Base-by-base conservation (phyloP, 768 basidiomycete genomes). In the Sistotremastrum suecicum region DNA sequence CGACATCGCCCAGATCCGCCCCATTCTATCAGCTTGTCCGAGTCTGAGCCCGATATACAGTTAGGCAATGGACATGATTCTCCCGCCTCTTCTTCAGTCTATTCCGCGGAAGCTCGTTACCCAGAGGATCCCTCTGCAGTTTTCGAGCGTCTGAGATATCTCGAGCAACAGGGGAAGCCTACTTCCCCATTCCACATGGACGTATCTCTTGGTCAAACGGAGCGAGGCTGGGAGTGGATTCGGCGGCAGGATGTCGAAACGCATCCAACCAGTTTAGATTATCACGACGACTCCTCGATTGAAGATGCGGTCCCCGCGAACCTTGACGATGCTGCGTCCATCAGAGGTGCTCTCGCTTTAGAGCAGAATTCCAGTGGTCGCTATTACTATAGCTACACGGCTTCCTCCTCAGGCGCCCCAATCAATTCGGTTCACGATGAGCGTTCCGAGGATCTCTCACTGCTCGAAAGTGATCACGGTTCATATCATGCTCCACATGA, bases 331-430 rank as follows among this genome's bases (percentile, higher is more conserved):
- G 32, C 42, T 34, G 29, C 29, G 28, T 43, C 42, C 6, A 59
- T 77, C 43, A 70, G 68, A 20, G 79, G 81, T 3, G 80, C 74
- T 50, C 66, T 87, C 28, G 78, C 75, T 3, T 60, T 88, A 41
- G 71, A 85, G 57, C 68, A 76, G 51, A 78, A 80, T 57, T 66
- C 70, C 4, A 66, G 75, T 5, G 85, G 85, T 29, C 77, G 76
- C 54, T 86, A 79, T 51, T 85, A 87, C 53, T 88, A 87, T 57
- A 72, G 76, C 1, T 87, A 86, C 55, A 74, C 68, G 0, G 61
- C 62, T 1, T 67, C 69, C 33, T 70, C 72, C 12, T 71, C 74
- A 36, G 59, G 58, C 3, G 65, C 60, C 5, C 72, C 75, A 45
- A 50, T 39, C 48, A 73, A 75, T 44, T 75, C 72, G 29, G 68